Conservation (phyloP, 805 yeast genomes). For the Kluyveromyces siamensis region DNA sequence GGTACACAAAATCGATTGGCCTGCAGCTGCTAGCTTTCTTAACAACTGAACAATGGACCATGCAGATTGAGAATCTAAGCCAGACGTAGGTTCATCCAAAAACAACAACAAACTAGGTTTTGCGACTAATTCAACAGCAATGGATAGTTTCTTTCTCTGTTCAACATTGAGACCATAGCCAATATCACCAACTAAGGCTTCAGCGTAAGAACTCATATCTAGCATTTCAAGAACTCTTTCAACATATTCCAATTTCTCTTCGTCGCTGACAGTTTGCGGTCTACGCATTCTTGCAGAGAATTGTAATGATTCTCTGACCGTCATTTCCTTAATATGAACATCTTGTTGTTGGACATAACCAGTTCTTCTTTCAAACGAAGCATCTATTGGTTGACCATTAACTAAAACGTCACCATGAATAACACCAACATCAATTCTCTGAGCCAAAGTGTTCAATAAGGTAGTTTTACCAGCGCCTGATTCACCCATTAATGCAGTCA, state of each 20-base stretch:
- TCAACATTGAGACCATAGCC: conserved; percentile 37
- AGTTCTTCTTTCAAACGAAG: conserved; percentile 43
- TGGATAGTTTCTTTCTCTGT: conserved; percentile 35
- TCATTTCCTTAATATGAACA: conserved; percentile 35
- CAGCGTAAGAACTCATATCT: conserved; percentile 45
- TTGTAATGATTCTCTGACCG: conserved; percentile 31
- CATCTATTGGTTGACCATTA: conserved; percentile 41
- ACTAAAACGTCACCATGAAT: conserved; percentile 50
- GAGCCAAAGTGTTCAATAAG: conserved; percentile 42
- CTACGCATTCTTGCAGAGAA: conserved; percentile 46
- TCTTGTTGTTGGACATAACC: conserved; percentile 54
- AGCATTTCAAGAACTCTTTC: conserved; percentile 42
- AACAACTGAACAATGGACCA: conserved; percentile 42
- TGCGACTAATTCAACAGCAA: conserved; percentile 40
- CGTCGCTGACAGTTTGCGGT: conserved; percentile 35
- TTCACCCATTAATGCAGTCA: conserved; percentile 57
- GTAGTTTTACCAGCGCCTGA: conserved; percentile 62
- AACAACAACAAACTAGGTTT: conserved; percentile 38
- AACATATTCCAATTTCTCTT: conserved; percentile 37
- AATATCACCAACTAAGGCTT: conserved; percentile 40
- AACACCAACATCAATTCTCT: conserved; percentile 43
- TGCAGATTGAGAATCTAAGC: conserved; percentile 43
- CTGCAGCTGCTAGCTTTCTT: conserved; percentile 36
- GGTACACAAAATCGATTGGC: conserved; percentile 48
- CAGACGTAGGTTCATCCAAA: conserved; percentile 47